A percentile compares a stretch with the other conserved stretches of the same genome.
These are phyloP conservation scores for Sporothrix inflata DNA, from an alignment of 2,329 filamentous ascomycete species.

Conservation along the genomic window DNA sequence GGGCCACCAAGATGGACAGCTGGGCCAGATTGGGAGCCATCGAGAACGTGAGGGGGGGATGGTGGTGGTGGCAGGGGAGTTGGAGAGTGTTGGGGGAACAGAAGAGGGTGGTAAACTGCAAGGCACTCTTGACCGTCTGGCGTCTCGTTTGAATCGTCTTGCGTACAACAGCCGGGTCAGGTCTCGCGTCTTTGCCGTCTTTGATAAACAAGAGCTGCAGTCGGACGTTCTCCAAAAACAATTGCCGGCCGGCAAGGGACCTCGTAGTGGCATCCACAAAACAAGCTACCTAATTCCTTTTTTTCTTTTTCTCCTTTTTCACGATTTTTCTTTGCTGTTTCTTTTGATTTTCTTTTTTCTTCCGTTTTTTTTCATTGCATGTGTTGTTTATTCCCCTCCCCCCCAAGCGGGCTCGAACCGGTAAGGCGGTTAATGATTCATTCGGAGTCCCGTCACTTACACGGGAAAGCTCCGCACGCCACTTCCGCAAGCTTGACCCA, in stretches of 20 bases:
- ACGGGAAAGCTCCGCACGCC: background rate
- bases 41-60: background rate
- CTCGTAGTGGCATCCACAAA: no score
- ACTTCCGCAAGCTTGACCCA: background rate
- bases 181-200: no score
- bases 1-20: background rate
- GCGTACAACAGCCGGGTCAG: no score
- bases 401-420: no score
- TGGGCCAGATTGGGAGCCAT: background rate
- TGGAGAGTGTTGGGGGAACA: no score
- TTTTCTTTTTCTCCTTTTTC: no score
- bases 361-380: background rate
- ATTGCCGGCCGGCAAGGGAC: background rate
- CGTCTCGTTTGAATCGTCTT: no score
- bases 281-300: background rate
- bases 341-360: background rate
- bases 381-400: background rate
- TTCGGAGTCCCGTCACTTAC: background rate
- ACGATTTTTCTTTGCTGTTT: background rate
- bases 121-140: no score
- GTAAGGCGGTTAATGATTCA: background rate
- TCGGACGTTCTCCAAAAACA: background rate
- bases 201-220: no score
- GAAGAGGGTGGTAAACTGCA: background rate
- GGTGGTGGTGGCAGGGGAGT: no score